These are phyloP conservation scores for Herpetomonas samuelpessoai DNA, from an alignment of 208 protist genomes.

Conservation along the genomic window DNA sequence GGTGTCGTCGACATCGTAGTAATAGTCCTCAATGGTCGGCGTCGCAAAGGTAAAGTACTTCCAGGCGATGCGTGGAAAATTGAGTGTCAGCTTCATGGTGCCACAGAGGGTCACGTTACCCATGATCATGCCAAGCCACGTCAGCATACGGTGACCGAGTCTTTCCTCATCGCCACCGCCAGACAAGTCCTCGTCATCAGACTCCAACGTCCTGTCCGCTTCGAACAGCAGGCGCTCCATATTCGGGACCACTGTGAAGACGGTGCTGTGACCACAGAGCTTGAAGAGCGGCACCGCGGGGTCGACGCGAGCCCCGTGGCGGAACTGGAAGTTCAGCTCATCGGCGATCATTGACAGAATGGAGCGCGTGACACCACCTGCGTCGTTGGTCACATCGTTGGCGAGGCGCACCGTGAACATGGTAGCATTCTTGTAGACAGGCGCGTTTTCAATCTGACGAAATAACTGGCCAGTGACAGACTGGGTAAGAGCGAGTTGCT, in stretches of 20 bases:
- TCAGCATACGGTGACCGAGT: constrained; percentile 41
- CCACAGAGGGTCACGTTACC: constrained; percentile 85
- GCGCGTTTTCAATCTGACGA: constrained; percentile 47
- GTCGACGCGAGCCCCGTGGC: constrained; percentile 45
- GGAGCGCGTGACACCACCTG: constrained; percentile 81
- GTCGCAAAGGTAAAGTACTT: constrained; percentile 81
- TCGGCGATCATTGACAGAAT: constrained; percentile 84
- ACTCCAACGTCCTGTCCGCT: constrained; percentile 18
- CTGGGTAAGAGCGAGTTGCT: constrained; percentile 4
- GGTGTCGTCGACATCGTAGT: constrained; percentile 81
- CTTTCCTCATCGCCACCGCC: constrained; percentile 24
- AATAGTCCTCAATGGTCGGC: constrained; percentile 75
- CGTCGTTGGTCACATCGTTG: constrained; percentile 62
- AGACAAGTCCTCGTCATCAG: constrained; percentile 35
- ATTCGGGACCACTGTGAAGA: constrained; percentile 84
- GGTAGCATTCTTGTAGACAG: constrained; percentile 64
- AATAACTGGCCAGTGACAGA: constrained; percentile 72
- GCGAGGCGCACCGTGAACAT: constrained; percentile 80
- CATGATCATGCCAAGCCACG: constrained; percentile 84
- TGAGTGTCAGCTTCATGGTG: constrained; percentile 63
- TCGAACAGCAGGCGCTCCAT: constrained; percentile 54
- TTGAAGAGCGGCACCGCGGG: constrained; percentile 80
- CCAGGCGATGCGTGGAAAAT: constrained; percentile 80
- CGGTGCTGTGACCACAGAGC: constrained; percentile 74
- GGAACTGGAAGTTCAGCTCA: constrained; percentile 70